Base-by-base conservation (phyloP, 257 asterid species). In the Nicotiana otophora region DNA sequence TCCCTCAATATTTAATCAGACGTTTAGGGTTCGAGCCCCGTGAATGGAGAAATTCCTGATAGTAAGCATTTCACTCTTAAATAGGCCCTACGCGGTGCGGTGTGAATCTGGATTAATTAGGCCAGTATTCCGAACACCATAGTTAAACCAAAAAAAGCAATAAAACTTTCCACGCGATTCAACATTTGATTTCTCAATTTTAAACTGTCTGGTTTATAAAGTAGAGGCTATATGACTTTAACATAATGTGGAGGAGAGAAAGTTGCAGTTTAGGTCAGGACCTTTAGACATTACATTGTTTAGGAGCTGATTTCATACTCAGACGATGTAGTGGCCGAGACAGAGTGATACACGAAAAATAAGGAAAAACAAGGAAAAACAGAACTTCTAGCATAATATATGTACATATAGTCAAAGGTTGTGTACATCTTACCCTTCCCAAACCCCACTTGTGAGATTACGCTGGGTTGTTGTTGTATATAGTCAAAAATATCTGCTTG, bases 341-440 rank as follows among this genome's bases (percentile, higher is more conserved):
- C 57, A 31, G 8, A 70, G n/a, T 30, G 6, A 39, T 36, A 39
- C 7, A 26, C 8, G 26, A 11, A 51, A 48, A 54, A 7, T 48
- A 48, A 26, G 62, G 79, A 48, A 74, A 26, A 58, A 46, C 60
- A 48, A 26, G 62, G 79, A 48, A 74, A 26, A 58, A 46, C 60
- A 12, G 34, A 48, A 12, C 61, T 74, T 70, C 48, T 46, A 26
- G 48, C 39, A 48, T 36, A 6, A 36, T 36, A 6, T 36, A 36
- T 7, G 42, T 36, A 5, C 5, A 36, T 36, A 36, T 36, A 36
- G 8, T 36, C 42, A 2, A 31, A 36, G 42, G 42, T 36, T 36
- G 42, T 8, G 8, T 36, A 36, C 0, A 36, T 36, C 7, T 34
- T 34, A 34, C 8, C 8, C 42, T 36, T 0, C 39, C 39, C 0